Evolutionary conservation across 108 stramenopile species (phyloP).

Genomic region (Nitzschia sp.): DNA sequence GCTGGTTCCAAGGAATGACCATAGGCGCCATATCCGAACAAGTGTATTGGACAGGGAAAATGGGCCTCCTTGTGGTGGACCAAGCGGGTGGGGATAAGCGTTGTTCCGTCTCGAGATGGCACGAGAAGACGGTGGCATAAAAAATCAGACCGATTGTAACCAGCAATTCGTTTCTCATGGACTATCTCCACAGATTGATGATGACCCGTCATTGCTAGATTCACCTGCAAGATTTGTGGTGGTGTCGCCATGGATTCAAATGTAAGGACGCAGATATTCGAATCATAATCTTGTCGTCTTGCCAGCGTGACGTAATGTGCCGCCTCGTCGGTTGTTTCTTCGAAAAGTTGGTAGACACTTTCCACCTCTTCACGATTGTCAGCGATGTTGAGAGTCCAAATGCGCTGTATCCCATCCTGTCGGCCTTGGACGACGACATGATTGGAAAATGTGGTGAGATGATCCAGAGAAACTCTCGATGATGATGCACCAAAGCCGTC

Average conservation of each 20-base stretch:
- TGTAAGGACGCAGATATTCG: constrained; percentile 49
- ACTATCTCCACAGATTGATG: constrained; percentile 34
- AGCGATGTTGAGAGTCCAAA: constrained; percentile 41
- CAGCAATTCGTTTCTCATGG: constrained; percentile 72
- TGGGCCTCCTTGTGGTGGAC: constrained; percentile 71
- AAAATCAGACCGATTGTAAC: constrained; percentile 70
- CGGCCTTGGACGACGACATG: constrained; percentile 52
- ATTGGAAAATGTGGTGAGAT: constrained; percentile 42
- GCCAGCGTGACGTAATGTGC: background rate
- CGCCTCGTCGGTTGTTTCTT: constrained; percentile 26
- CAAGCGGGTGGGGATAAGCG: constrained; percentile 66
- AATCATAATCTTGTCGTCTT: constrained; percentile 57
- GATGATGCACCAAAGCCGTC: background rate
- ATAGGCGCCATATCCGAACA: constrained; percentile 20
- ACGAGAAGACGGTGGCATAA: constrained; percentile 66
- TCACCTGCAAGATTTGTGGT: constrained; percentile 47
- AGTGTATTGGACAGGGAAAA: constrained; percentile 6
- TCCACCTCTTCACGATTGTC: background rate
- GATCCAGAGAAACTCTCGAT: constrained; percentile 34
- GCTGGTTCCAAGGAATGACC: constrained; percentile 86
- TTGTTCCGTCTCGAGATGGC: constrained; percentile 66
- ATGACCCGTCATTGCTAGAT: constrained; percentile 34
- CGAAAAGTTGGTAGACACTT: background rate
- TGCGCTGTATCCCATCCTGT: constrained; percentile 52
- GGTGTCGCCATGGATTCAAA: constrained; percentile 80